These are phyloP conservation scores for Penstemon eatonii DNA, from an alignment of 257 asterid genomes.

Conservation along the genomic window DNA sequence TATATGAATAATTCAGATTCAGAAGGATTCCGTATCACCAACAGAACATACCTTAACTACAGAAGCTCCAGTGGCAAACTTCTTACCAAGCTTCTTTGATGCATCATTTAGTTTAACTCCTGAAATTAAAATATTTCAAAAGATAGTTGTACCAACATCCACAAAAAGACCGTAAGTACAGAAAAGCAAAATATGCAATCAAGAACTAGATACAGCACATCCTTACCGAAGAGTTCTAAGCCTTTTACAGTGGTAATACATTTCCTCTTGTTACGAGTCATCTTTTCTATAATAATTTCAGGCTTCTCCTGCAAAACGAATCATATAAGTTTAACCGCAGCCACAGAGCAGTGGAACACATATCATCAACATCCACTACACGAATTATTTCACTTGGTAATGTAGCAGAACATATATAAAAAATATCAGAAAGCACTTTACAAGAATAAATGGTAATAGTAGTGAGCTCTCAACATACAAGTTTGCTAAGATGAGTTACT, in stretches of 20 bases:
- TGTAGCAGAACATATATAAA: neutral
- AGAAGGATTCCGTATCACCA: conserved; percentile 20
- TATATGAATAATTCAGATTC: neutral
- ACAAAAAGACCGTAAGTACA: conserved; percentile 4
- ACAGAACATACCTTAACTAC: conserved; percentile 72
- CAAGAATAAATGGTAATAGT: neutral
- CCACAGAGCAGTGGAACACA: conserved; percentile 9
- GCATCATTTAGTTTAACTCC: conserved; percentile 95
- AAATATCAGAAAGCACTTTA: neutral
- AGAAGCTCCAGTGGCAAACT: conserved; percentile 98
- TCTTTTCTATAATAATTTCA: conserved; percentile 90
- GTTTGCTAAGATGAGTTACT: neutral
- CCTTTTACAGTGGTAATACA: conserved; percentile 97
- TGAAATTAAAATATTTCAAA: conserved; percentile 31
- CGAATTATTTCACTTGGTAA: neutral
- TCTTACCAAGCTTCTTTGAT: conserved; percentile 94
- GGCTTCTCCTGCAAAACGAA: conserved; percentile 69
- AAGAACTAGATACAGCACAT: conserved; percentile 12
- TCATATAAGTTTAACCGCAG: conserved; percentile 8
- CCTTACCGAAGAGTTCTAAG: conserved; percentile 85
- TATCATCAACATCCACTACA: neutral
- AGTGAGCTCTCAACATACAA: neutral
- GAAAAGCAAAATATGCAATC: conserved; percentile 18
- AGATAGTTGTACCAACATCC: conserved; percentile 19
- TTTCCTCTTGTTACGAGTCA: conserved; percentile 90